phyloP scores from a whole-genome alignment of 1,284 basidiomycete species.

The Calocybe gambosa region DNA sequence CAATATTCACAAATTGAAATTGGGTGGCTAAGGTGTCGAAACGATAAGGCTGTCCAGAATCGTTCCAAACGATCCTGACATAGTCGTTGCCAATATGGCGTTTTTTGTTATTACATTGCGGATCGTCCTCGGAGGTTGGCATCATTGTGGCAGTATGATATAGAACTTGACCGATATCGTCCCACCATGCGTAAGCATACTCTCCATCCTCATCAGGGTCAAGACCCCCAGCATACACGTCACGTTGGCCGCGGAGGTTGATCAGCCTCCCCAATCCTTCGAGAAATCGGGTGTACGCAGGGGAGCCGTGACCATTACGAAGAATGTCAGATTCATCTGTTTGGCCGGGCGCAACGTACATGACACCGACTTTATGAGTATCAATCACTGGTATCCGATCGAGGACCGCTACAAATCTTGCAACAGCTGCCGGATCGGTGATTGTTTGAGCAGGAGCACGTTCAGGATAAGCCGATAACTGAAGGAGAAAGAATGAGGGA shows the following conservation, averaged over 20 bases:
- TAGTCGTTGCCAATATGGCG: slow-evolving; percentile 93
- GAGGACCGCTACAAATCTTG: slow-evolving; percentile 60
- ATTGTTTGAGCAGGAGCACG: slow-evolving; percentile 40
- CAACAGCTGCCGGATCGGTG: slow-evolving; percentile 48
- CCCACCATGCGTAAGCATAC: slow-evolving; percentile 98
- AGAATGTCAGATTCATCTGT: slow-evolving; percentile 83
- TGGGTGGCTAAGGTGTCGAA: slow-evolving; percentile 91
- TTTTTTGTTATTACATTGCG: slow-evolving; percentile 79
- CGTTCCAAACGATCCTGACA: slow-evolving; percentile 97
- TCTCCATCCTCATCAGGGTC: slow-evolving; percentile 87
- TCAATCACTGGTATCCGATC: slow-evolving; percentile 94
- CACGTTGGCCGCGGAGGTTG: slow-evolving; percentile 84
- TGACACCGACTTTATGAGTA: slow-evolving; percentile 93
- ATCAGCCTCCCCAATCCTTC: slow-evolving; percentile 87
- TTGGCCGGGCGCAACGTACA: slow-evolving; percentile 95
- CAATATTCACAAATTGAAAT: slow-evolving; percentile 98
- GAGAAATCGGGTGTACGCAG: slow-evolving; percentile 90
- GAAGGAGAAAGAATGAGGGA: slow-evolving; percentile 84
- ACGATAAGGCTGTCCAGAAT: slow-evolving; percentile 79
- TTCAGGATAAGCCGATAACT: slow-evolving; percentile 77
- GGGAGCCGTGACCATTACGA: slow-evolving; percentile 88
- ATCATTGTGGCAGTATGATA: slow-evolving; percentile 98
- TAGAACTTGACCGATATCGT: slow-evolving; percentile 92
- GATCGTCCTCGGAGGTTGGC: slow-evolving; percentile 72
- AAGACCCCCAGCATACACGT: slow-evolving; percentile 93